These are phyloP conservation scores for Fusarium sp. DNA, from an alignment of 2,329 filamentous ascomycete species.

Conservation along the genomic window DNA sequence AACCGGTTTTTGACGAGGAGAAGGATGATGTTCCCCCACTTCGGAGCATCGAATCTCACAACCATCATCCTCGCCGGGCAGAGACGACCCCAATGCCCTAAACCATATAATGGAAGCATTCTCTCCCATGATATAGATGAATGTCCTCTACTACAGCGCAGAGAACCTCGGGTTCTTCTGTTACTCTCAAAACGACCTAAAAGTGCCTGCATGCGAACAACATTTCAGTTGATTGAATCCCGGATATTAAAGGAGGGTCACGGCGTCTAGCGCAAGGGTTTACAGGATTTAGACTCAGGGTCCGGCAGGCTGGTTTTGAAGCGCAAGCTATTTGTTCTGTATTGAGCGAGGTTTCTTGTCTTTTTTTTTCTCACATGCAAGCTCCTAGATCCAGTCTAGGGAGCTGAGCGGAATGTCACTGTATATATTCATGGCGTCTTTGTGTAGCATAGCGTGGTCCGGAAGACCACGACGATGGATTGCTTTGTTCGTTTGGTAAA, in stretches of 20 bases:
- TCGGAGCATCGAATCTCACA: constrained; percentile 44
- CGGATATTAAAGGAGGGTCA: constrained; percentile 5
- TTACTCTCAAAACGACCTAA: background rate
- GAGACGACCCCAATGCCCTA: constrained; percentile 48
- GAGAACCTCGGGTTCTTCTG: background rate
- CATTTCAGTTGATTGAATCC: constrained; percentile 8
- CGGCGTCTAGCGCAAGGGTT: constrained; percentile 29
- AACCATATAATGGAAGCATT: background rate
- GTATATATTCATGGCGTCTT: constrained; percentile 11
- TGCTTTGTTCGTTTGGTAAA: background rate
- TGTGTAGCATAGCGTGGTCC: constrained; percentile 12
- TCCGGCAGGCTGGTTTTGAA: constrained; percentile 8
- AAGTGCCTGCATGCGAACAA: background rate
- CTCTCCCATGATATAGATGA: background rate
- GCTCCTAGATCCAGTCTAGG: background rate
- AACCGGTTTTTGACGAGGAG: constrained; percentile 49
- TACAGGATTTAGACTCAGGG: constrained; percentile 24
- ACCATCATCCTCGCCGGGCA: constrained; percentile 47
- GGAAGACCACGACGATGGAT: background rate
- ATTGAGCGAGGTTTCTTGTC: constrained; percentile 1
- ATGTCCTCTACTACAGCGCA: background rate
- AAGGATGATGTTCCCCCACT: constrained; percentile 48
- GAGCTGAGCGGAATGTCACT: background rate
- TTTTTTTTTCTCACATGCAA: background rate
- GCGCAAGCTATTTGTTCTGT: constrained; percentile 28